These are phyloP conservation scores for Sugiyamaella chiloensis DNA, from an alignment of 805 yeast genomes.

Conservation along the genomic window DNA sequence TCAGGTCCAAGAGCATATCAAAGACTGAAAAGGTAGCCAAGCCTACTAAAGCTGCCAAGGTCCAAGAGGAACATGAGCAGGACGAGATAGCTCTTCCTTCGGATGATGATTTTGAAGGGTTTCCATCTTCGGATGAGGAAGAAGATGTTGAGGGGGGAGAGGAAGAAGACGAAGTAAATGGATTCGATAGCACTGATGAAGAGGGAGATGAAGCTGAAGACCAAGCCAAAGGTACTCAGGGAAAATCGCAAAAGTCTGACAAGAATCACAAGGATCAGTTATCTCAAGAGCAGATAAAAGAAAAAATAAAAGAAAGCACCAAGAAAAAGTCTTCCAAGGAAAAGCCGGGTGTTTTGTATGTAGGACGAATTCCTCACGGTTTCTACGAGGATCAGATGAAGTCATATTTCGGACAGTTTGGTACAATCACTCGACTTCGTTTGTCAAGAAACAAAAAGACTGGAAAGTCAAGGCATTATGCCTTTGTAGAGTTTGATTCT, in stretches of 20 bases:
- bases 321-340: constrained; percentile 23
- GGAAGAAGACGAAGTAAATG: constrained; percentile 23
- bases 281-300: constrained; percentile 15
- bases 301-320: constrained; percentile 18
- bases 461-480: constrained; percentile 89
- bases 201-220: constrained; percentile 27
- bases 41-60: neutral
- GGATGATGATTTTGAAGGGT: constrained; percentile 18
- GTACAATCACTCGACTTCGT: constrained; percentile 72
- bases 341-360: constrained; percentile 66
- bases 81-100: constrained; percentile 2
- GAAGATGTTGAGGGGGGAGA: constrained; percentile 15
- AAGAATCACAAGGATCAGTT: too few species aligned
- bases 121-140: constrained; percentile 25
- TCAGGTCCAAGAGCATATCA: constrained; percentile 15
- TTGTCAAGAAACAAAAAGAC: constrained; percentile 86
- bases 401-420: constrained; percentile 87
- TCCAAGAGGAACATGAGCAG: constrained; percentile 1
- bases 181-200: constrained; percentile 29
- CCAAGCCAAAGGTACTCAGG: constrained; percentile 7
- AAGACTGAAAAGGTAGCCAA: neutral
- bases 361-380: constrained; percentile 91
- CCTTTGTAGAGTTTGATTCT: constrained; percentile 77
- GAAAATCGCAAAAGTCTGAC: constrained; percentile 13
- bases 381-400: constrained; percentile 73